Conservation (phyloP, 2,329 filamentous ascomycete genomes). For the Cryphonectria radicalis region DNA sequence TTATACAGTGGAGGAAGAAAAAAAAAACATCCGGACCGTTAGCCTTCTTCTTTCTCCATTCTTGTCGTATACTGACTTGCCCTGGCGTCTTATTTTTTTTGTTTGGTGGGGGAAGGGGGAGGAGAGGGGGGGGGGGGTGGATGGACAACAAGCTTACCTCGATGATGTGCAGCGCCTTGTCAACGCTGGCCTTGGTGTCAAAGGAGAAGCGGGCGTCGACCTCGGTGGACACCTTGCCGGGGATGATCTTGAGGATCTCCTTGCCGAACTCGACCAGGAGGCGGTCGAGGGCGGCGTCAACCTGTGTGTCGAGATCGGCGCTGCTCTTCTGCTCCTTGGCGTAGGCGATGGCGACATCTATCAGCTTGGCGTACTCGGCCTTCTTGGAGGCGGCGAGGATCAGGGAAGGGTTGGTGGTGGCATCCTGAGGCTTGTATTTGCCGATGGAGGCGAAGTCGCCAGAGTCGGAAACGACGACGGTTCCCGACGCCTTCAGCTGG, state of each 20-base stretch:
- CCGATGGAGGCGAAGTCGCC: constrained; percentile 84
- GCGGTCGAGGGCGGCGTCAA: constrained; percentile 88
- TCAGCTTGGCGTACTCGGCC: constrained; percentile 90
- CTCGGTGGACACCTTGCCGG: constrained; percentile 98
- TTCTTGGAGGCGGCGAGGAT: constrained; percentile 99
- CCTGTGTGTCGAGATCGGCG: constrained; percentile 74
- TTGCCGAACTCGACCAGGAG: constrained; percentile 97
- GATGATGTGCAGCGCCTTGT: constrained; percentile 97
- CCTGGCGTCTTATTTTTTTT: no score
- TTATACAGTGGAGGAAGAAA: constrained; percentile 8
- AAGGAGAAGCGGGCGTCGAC: constrained; percentile 97
- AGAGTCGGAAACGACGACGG: constrained; percentile 96
- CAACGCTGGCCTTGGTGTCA: constrained; percentile 86
- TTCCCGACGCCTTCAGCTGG: constrained; percentile 96
- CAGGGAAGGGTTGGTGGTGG: constrained; percentile 98
- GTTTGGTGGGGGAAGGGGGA: no score
- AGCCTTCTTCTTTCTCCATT: neutral
- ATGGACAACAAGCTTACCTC: constrained; percentile 62
- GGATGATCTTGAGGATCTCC: constrained; percentile 95
- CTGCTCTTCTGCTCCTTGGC: constrained; percentile 70
- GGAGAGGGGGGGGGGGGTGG: no score
- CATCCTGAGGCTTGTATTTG: constrained; percentile 99
- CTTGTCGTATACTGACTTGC: neutral
- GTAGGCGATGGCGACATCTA: constrained; percentile 82
- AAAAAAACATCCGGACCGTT: neutral